Evolutionary conservation across 108 stramenopile species (phyloP), one percentile per base, ranked within the genome.

Genomic region (Discostella pseudostelligera): DNA sequence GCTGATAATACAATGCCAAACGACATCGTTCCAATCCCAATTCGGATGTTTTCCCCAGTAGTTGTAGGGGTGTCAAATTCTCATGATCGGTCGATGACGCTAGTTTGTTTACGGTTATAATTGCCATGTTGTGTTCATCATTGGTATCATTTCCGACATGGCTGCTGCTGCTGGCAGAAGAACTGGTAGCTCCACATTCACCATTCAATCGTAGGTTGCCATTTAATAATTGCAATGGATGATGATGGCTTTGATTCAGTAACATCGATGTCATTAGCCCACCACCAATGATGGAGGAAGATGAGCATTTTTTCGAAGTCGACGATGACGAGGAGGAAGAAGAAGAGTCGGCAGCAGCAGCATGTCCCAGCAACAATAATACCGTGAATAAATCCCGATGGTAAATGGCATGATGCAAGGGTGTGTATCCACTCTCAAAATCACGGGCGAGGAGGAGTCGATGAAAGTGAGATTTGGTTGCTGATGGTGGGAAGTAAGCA

Each of bases 381-480:
- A 87, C 56, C 3, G 62, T 65, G 5, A 65, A 43, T 73, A 87
- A 74, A 58, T 86, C 72, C 13, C 81, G 66, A 43, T 73, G 42
- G 20, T 79, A 20, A 49, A 88, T 82, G 7, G 87, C 84, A 35
- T 62, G 43, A 67, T 92, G 90, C 20, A 88, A 56, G 4, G 90
- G 84, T 8, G 84, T 88, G 37, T 87, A 92, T 12, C 83, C 82
- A 28, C 76, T 80, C 72, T 92, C 90, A 19, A 28, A 28, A 64
- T 88, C 85, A 13, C 56, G 35, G 0, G 69, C 24, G 8, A 70
- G 39, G 17, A 55, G 50, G 4, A 62, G 36, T 26, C 62, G 65
- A 39, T 25, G 32, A 28, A 60, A 16, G 13, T 60, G 42, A 25
- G 42, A 43, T 60, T n/a, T n/a, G n/a, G n/a, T n/a, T n/a, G n/a